Evolutionary conservation across 352 stramenopile genomes (phyloP).

Genomic region (Phytopythium sindhum): DNA sequence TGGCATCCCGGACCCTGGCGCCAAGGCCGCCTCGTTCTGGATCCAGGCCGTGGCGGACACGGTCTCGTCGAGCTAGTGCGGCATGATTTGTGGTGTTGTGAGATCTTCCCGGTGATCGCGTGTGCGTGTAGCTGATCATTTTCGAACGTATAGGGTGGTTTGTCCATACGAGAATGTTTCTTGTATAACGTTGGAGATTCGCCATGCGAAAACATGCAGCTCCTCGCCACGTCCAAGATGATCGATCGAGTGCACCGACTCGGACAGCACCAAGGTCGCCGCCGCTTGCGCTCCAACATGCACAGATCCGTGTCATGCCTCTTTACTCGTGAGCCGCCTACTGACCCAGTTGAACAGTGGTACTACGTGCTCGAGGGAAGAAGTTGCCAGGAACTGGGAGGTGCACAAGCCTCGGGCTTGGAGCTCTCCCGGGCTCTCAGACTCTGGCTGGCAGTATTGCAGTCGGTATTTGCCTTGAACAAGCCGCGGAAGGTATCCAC

Average conservation of each 20-base stretch:
- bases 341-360: not conserved
- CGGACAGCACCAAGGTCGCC: too few relatives aligned
- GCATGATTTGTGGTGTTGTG: not conserved
- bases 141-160: not conserved
- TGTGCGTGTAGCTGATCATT: not conserved
- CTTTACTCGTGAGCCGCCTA: not conserved
- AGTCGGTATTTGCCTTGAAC: too few relatives aligned
- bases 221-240: not conserved
- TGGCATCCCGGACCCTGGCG: constrained; percentile 93
- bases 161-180: not conserved
- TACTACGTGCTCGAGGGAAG: not conserved
- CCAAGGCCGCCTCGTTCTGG: constrained; percentile 91
- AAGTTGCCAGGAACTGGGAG: not conserved
- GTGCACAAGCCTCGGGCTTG: too few relatives aligned
- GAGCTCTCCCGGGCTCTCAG: too few relatives aligned
- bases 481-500: not conserved
- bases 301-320: too few relatives aligned
- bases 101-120: too few relatives aligned
- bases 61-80: constrained; percentile 27
- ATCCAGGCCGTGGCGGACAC: constrained; percentile 61
- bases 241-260: not conserved
- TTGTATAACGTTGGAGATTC: too few relatives aligned
- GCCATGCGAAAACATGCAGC: not conserved
- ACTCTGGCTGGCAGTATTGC: too few relatives aligned
- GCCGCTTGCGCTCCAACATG: too few relatives aligned